A percentile compares a stretch with the other conserved stretches of the same genome.
Evolutionary conservation across 208 protist species (phyloP).

Genomic region (Naegleria lovaniensis): DNA sequence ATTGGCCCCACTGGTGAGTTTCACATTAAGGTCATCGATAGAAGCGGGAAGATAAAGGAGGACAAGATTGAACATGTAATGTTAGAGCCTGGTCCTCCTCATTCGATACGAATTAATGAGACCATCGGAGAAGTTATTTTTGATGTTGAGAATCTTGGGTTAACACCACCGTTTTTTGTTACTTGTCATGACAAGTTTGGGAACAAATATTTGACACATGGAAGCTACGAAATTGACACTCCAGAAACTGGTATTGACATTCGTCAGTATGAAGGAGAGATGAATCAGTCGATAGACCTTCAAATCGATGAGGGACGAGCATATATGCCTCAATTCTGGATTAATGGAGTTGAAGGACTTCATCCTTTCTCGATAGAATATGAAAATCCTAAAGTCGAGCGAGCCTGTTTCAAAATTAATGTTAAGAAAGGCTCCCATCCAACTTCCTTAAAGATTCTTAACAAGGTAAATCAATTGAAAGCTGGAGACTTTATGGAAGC

Average conservation of each 20-base stretch:
- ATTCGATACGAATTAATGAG: neutral
- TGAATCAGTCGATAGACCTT: neutral
- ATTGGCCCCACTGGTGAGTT: neutral
- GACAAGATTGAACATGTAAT: neutral
- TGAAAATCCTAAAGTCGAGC: neutral
- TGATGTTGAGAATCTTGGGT: neutral
- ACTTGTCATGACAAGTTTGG: neutral
- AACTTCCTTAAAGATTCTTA: neutral
- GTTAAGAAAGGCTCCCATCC: neutral
- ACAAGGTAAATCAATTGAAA: neutral
- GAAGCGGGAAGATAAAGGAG: neutral
- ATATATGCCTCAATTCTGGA: neutral
- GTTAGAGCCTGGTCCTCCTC: neutral
- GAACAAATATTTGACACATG: neutral
- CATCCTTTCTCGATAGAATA: neutral
- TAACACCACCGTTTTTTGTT: neutral
- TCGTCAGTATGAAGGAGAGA: neutral
- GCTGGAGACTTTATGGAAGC: neutral
- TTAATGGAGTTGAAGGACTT: neutral
- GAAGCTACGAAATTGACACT: neutral
- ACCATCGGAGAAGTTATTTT: neutral
- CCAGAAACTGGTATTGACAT: neutral
- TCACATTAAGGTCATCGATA: neutral
- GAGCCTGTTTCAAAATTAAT: neutral
- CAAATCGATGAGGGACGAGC: neutral